phyloP scores from a whole-genome alignment of 2,329 filamentous ascomycete genomes.

The Curvularia spicifera region DNA sequence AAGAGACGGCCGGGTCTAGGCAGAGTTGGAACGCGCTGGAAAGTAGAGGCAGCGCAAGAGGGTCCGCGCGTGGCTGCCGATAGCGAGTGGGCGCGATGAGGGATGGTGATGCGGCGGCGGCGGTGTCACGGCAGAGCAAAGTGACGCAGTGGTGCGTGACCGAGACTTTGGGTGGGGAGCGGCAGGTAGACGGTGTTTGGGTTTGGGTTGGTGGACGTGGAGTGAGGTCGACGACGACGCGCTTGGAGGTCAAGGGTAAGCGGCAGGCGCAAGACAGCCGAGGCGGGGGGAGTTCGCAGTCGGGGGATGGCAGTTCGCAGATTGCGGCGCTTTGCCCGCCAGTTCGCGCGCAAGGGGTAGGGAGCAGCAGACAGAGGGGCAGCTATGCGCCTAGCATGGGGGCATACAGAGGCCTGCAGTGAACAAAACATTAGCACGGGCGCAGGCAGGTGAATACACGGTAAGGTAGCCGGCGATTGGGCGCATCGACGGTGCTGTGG shows the following conservation, averaged over 20 bases:
- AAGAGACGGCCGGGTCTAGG: background rate
- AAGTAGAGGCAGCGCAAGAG: background rate
- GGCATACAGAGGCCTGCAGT: slow-evolving; percentile 37
- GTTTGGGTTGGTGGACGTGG: slow-evolving; percentile 13
- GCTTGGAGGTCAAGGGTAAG: slow-evolving; percentile 25
- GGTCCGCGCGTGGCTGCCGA: slow-evolving; percentile 4
- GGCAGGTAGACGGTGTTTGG: slow-evolving; percentile 18
- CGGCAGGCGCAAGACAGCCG: slow-evolving; percentile 31
- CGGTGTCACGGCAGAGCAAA: background rate
- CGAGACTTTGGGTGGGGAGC: slow-evolving; percentile 11
- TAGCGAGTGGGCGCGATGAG: background rate
- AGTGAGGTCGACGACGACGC: slow-evolving; percentile 22
- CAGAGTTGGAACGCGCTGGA: background rate
- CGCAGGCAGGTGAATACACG: slow-evolving; percentile 33
- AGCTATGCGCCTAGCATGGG: slow-evolving; percentile 35
- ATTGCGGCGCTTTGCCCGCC: slow-evolving; percentile 32
- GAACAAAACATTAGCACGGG: slow-evolving; percentile 49
- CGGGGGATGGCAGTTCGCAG: slow-evolving; percentile 11
- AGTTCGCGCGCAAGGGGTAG: slow-evolving; percentile 32
- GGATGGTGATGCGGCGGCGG: background rate
- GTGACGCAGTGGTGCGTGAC: background rate
- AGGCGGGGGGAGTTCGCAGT: slow-evolving; percentile 4
- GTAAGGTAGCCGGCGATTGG: slow-evolving; percentile 38
- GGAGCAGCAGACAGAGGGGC: slow-evolving; percentile 28
- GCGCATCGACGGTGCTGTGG: slow-evolving; percentile 38